Conservation (phyloP, 192 early-diverging fungal species). For the Backusella tarrabulga region DNA sequence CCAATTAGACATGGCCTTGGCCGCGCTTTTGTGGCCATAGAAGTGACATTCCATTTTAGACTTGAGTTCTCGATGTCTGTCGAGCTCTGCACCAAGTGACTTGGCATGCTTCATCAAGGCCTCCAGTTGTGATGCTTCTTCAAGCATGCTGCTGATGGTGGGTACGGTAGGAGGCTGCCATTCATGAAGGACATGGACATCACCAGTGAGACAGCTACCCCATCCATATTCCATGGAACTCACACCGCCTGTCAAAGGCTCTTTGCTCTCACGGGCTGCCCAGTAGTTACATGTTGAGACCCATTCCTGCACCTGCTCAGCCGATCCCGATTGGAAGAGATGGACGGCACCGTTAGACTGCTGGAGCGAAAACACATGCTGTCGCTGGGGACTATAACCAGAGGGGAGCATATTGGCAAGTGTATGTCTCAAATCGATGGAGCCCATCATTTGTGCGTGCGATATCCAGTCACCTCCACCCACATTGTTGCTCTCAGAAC, state of each 20-base stretch:
- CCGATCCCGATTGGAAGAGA: conserved; percentile 75
- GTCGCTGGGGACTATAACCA: conserved; percentile 73
- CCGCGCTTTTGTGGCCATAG: conserved; percentile 47
- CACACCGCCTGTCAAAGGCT: conserved; percentile 82
- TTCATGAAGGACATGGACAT: conserved; percentile 32
- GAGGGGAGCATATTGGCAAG: conserved; percentile 78
- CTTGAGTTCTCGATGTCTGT: conserved; percentile 57
- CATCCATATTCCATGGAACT: conserved; percentile 93
- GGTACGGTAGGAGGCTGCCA: conserved; percentile 49
- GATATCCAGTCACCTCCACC: conserved; percentile 29
- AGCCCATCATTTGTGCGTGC: conserved; percentile 33
- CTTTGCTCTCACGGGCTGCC: conserved; percentile 89
- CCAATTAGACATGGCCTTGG: conserved; percentile 74
- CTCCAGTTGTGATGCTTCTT: conserved; percentile 50
- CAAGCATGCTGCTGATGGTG: conserved; percentile 27
- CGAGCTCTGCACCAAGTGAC: conserved; percentile 62
- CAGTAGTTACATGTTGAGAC: conserved; percentile 89
- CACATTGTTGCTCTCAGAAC: not conserved
- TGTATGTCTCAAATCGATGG: conserved; percentile 69
- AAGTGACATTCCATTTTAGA: conserved; percentile 48
- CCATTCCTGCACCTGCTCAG: conserved; percentile 76
- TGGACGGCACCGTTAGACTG: conserved; percentile 74
- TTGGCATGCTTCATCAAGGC: conserved; percentile 60
- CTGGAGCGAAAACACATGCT: conserved; percentile 84
- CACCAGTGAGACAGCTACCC: conserved; percentile 41